Evolutionary conservation across 805 yeast genomes (phyloP), one percentile per base, ranked within the genome.

Genomic region (Teunomyces gatunensis): DNA sequence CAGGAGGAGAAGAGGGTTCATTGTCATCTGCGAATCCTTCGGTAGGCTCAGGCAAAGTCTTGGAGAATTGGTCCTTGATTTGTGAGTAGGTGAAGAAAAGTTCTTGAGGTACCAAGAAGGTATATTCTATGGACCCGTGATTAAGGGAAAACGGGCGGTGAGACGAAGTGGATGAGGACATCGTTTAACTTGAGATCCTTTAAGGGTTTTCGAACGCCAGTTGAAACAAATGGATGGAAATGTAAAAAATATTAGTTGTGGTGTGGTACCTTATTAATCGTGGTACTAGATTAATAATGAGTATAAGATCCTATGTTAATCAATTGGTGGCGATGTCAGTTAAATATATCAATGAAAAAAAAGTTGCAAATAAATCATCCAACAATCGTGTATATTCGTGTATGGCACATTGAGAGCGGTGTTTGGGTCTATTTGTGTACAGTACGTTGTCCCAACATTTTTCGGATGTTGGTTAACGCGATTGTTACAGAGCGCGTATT

Each of bases 81-180:
- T 91, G 96, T 50, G 92, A 85, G 63, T 88, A 88, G 59, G 84
- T 80, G 59, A 89, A 81, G 63, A 87, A 86, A 46, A 84, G 77
- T 47, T 83, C 80, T 34, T 94, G 83, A 43, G 98, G 96, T 47
- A 94, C 90, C 60, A 91, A 77, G 46, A 92, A 74, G 17, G 92
- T 85, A 67, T 90, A 89, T 74, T 92, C 98, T 48, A 92, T 81
- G 15, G 87, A 73, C 49, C 97, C 97, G 63, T 89, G 96, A 49
- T 84, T 71, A 58, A 94, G 77, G 46, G 84, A 84, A 64, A 94
- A 78, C 30, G 98, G 96, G 73, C 98, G 69, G 52, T 66, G 72
- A 32, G 68, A 53, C 28, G 56, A 49, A 5, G 55, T 46, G 39
- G 35, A 30, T 9, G 21, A 32, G 15, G 43, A 40, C 43, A 40